Evolutionary conservation across 257 asterid species (phyloP), one percentile per base, ranked within the genome.

Genomic region (Penstemon barbatus): DNA sequence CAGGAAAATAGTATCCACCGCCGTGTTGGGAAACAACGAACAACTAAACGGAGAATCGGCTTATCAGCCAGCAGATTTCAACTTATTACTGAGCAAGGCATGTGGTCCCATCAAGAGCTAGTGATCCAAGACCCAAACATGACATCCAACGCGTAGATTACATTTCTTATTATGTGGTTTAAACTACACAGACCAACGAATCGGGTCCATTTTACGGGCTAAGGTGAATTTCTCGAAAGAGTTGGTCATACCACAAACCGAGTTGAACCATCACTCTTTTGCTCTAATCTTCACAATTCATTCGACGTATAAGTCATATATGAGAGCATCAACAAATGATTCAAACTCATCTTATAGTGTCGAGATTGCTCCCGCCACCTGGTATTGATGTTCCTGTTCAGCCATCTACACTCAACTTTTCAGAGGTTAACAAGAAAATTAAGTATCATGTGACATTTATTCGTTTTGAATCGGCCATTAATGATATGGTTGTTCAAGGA

Each of bases 321-420:
- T 82, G 9, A 70, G 89, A 76, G 77, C 75, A 0, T 76, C 79
- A 59, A 81, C 80, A 7, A 81, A 84, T 51, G 89, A 74, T 60
- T 81, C 70, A 13, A 69, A 66, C 15, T 74, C 86, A 0, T 38
- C 43, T 5, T 83, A 76, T 38, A 39, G 0, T 4, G n/a, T 70
- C 49, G 69, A 43, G 11, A 19, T 63, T 36, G 39, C n/a, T 15
- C 58, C 15, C 70, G 0, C 10, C 12, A 13, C 49, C 6, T 70
- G 82, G n/a, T 8, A 68, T 76, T 5, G 69, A n/a, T 3, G 57
- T 81, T 4, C 3, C 1, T 44, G 80, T 77, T 4, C 49, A 18
- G 9, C 89, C 89, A 0, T 12, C 33, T 12, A 53, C 41, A 0
- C 77, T 83, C 0, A 18, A 46, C 13, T 84, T 84, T 73, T 43